Percentiles rank a stretch among this genome's conserved stretches.
phyloP scores from a whole-genome alignment of 139 green algal species.

The Chlorella sp. region DNA sequence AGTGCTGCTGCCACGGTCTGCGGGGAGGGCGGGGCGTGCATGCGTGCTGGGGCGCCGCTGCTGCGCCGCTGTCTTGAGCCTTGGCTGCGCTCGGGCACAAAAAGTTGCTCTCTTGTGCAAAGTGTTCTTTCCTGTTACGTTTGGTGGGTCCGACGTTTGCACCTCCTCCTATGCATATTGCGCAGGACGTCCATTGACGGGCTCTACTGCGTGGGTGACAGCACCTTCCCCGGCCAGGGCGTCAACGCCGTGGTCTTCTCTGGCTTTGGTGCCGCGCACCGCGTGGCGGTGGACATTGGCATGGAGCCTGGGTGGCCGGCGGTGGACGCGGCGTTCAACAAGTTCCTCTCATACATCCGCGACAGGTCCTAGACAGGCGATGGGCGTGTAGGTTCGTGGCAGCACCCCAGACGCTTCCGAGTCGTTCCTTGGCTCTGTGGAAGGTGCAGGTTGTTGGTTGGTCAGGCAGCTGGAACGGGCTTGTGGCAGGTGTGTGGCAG shows the following conservation, averaged over 20 bases:
- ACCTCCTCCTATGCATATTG: background rate
- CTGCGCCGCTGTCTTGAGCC: no score
- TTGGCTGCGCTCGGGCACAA: no score
- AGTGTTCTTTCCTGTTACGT: no score
- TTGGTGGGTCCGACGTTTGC: background rate
- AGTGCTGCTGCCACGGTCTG: no score
- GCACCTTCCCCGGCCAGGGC: conserved; percentile 84
- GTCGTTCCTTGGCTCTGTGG: no score
- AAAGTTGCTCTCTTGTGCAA: no score
- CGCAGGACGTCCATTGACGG: conserved; percentile 46
- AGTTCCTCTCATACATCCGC: conserved; percentile 36
- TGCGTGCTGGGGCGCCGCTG: no score
- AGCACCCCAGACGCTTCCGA: no score
- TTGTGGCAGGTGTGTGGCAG: background rate
- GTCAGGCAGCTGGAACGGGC: no score
- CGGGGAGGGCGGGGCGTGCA: no score
- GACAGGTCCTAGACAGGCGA: conserved; percentile 18
- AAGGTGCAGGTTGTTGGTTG: no score
- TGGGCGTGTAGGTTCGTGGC: no score
- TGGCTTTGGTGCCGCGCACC: conserved; percentile 88
- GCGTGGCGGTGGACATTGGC: conserved; percentile 77
- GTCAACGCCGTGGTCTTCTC: conserved; percentile 81
- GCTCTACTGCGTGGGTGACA: conserved; percentile 96
- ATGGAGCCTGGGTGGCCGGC: conserved; percentile 53
- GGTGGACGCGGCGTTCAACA: conserved; percentile 61